Evolutionary conservation across 805 yeast species (phyloP).

Genomic region (Myxozyma monticola): DNA sequence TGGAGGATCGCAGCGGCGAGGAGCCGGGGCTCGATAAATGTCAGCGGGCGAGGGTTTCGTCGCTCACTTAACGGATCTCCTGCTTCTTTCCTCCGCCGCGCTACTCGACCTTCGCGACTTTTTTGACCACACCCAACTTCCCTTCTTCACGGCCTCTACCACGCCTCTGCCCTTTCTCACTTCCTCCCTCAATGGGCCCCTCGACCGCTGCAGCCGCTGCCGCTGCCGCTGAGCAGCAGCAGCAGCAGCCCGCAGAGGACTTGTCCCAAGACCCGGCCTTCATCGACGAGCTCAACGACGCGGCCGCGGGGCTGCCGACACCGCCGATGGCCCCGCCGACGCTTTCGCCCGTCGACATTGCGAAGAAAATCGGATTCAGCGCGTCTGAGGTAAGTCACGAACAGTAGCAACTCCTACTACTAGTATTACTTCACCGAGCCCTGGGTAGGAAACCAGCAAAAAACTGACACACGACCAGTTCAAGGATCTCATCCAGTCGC

Average conservation of each 20-base stretch:
- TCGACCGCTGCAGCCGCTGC: too few species aligned
- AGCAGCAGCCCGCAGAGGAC: constrained; percentile 10
- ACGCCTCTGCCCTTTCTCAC: too few species aligned
- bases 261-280: constrained; percentile 18
- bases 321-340: not conserved
- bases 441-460: not conserved
- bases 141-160: too few species aligned
- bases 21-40: too few species aligned
- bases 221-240: too few species aligned
- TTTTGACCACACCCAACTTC: too few species aligned
- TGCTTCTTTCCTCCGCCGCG: too few species aligned
- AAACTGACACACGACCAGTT: not conserved
- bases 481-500: not conserved
- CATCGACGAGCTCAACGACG: constrained; percentile 17
- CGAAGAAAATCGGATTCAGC: not conserved
- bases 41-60: too few species aligned
- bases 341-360: not conserved
- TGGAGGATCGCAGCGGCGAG: too few species aligned
- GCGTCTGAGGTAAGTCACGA: not conserved
- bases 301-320: constrained; percentile 4
- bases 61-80: too few species aligned
- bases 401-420: not conserved
- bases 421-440: not conserved
- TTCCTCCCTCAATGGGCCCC: too few species aligned
- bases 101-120: too few species aligned